Base-by-base conservation (phyloP, 2,329 filamentous ascomycete genomes). In the Sclerotinia glacialis region DNA sequence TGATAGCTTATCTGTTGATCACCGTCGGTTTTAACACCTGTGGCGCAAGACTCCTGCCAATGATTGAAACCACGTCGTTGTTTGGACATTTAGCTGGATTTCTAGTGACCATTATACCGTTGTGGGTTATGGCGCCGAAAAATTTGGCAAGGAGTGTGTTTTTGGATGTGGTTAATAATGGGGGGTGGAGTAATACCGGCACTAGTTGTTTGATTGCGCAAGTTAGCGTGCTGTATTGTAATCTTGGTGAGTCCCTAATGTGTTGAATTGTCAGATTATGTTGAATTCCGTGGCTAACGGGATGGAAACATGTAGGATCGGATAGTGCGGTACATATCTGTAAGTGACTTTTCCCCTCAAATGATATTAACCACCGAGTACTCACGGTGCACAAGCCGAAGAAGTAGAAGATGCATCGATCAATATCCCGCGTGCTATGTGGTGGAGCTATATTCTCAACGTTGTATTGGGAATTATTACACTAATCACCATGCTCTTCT, bases 341-440 rank as follows among this genome's bases (percentile, higher is more conserved):
- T 69, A 67, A 52, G 67, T 47, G 26, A 9, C 5, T 1, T 31
- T 18, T 49, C 18, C 11, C 8, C 44, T 34, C 28, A 14, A 16
- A 26, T n/a, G 21, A 31, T 21, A 18, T 5, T 5, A 47, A 26
- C 14, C 62, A 21, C 16, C 54, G 61, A 40, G 52, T 28, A 26
- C 58, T 56, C 34, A n/a, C 16, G 37, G 14, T 23, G 4, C 31
- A 37, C 28, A 34, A 68, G 68, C 81, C 7, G 83, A 84, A 72
- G 83, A 84, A 71, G 80, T 84, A 37, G 76, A 79, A 56, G 78
- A 82, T 59, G 80, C 83, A 0, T 78, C 80, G 2, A 71, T 78
- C 11, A 78, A 81, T 53, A 79, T 84, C 2, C 83, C 82, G 2
- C 73, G 77, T 67, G 79, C 80, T 6, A 83, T 85, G 73, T 77